Percentiles rank a stretch among this genome's conserved stretches.
These are phyloP conservation scores for Candida ipomoeae DNA, from an alignment of 805 yeast species.

Conservation along the genomic window DNA sequence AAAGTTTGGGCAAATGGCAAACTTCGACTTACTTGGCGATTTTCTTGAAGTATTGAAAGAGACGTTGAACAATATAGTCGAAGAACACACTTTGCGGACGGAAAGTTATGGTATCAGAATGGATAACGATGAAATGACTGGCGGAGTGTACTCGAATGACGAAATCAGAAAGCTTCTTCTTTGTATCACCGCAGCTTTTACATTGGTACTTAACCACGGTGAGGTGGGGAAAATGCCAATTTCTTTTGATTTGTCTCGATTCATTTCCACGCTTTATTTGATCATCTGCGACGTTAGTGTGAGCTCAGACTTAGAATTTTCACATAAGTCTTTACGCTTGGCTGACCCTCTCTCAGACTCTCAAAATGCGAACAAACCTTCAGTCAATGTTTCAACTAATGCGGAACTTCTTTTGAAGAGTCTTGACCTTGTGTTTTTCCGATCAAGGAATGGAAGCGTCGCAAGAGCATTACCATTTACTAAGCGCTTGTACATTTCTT, in stretches of 20 bases:
- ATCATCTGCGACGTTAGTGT: conserved; percentile 63
- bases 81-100: conserved; percentile 40
- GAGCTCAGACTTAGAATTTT: conserved; percentile 82
- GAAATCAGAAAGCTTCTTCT: conserved; percentile 71
- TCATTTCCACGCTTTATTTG: conserved; percentile 70
- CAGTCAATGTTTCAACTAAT: conserved; percentile 84
- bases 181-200: conserved; percentile 86
- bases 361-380: conserved; percentile 48
- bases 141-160: conserved; percentile 29
- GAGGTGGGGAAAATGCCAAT: conserved; percentile 58
- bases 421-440: conserved; percentile 77
- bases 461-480: conserved; percentile 75
- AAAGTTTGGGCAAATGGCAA: conserved; percentile 85
- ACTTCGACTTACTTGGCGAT: conserved; percentile 89
- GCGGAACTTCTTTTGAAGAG: conserved; percentile 77
- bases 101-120: conserved; percentile 12
- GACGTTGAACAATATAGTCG: conserved; percentile 53
- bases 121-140: conserved; percentile 19
- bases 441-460: conserved; percentile 62
- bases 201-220: conserved; percentile 71
- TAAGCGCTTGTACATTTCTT: conserved; percentile 66
- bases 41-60: conserved; percentile 86
- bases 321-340: conserved; percentile 73
- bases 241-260: conserved; percentile 65
- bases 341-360: conserved; percentile 62